Evolutionary conservation across 169 alveolate species (phyloP), one percentile per base, ranked within the genome.

Genomic region (Cryptosporidium sp.): DNA sequence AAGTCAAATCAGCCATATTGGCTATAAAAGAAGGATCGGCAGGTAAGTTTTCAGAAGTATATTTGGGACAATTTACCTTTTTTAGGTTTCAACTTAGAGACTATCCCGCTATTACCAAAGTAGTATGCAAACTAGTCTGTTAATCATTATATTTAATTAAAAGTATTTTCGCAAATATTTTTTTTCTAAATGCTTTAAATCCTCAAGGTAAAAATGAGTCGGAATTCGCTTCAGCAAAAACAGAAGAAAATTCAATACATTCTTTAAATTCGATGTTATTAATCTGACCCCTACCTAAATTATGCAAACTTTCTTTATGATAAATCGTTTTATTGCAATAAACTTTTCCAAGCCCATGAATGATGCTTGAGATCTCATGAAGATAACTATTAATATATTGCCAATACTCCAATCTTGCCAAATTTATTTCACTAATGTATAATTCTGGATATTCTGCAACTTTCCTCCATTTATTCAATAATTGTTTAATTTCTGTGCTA

Each of bases 91-190:
- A 70, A 80, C 39, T 29, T 61, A 26, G 89, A 80, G 52, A 58
- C 89, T 18, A 18, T 80, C 35, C 89, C 89, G 14, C 68, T 80
- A 39, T 65, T 80, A 45, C 89, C 89, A 14, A 80, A 80, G 35
- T 80, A 80, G 62, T 16, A 48, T 8, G 10, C n/a, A 37, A 69
- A 70, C 72, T 37, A 37, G 72, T 65, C 44, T 21, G 23, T 65
- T 33, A 65, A 65, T 65, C 18, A 65, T 33, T 65, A 65, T 65
- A 65, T 65, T 65, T 65, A 65, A 21, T 65, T 33, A 65, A 35
- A 65, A 26, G 12, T 7, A 8, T 1, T 12, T 33, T 53, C 29
- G 18, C 7, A 18, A 23, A 53, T 56, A 23, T 23, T 26, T 37
- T 26, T 37, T 56, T 9, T 26, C 3, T 35, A n/a, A 16, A 56